These are phyloP conservation scores for Trametes cubensis DNA, from an alignment of 768 basidiomycete genomes.

Conservation along the genomic window DNA sequence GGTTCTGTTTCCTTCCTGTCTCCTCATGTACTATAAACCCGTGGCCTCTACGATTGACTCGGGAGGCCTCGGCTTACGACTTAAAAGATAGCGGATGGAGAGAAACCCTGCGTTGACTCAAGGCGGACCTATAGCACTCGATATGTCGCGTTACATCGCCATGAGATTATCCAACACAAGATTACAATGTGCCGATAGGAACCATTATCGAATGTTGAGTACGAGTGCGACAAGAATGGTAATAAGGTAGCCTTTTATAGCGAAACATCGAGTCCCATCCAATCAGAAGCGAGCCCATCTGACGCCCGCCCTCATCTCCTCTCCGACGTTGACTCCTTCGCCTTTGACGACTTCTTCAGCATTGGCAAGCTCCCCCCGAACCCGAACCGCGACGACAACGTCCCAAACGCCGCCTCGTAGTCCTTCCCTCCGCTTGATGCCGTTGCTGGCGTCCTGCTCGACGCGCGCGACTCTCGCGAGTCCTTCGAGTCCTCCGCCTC, in stretches of 20 bases:
- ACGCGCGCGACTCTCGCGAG: not conserved
- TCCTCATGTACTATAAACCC: not conserved
- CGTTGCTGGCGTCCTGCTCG: not conserved
- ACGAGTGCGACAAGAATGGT: not conserved
- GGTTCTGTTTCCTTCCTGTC: not conserved
- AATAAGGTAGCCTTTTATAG: not conserved
- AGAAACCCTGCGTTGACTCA: too few species aligned
- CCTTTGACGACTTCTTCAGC: not conserved
- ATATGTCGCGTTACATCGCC: too few species aligned
- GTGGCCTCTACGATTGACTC: slow-evolving; percentile 13
- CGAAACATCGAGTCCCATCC: not conserved
- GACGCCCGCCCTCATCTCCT: not conserved
- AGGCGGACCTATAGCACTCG: too few species aligned
- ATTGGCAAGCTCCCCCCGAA: slow-evolving; percentile 11
- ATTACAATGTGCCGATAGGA: too few species aligned
- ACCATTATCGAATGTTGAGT: too few species aligned
- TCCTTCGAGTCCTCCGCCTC: not conserved
- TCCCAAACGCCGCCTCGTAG: slow-evolving; percentile 9
- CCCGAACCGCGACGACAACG: slow-evolving; percentile 12
- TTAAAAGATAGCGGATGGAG: too few species aligned
- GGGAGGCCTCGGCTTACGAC: not conserved
- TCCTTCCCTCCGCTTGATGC: not conserved
- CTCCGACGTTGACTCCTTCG: not conserved
- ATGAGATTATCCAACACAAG: too few species aligned
- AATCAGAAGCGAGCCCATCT: not conserved